Conservation (phyloP, 352 stramenopile species). For the Phytopythium oedochilum region DNA sequence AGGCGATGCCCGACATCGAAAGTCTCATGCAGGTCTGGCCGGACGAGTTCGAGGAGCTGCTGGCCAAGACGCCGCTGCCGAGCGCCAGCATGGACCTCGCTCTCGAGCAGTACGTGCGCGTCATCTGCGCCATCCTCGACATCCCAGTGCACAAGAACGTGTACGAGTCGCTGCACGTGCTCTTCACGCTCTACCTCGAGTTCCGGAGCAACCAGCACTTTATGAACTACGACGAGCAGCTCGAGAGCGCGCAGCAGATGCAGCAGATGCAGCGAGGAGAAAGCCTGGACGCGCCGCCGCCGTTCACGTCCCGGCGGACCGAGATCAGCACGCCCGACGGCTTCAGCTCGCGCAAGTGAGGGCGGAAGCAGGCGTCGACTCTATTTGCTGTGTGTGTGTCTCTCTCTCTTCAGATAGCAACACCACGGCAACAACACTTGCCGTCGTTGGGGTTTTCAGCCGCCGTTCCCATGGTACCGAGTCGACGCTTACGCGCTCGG, state of each 20-base stretch:
- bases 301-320: conserved; percentile 32
- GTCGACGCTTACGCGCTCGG: neutral
- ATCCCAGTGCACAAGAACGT: conserved; percentile 95
- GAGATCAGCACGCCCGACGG: conserved; percentile 25
- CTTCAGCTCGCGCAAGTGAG: conserved; percentile 37
- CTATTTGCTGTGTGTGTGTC: conserved; percentile 11
- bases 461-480: neutral
- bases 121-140: conserved; percentile 92
- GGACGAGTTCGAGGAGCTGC: conserved; percentile 81
- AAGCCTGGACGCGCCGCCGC: conserved; percentile 16
- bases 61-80: conserved; percentile 68
- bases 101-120: conserved; percentile 91
- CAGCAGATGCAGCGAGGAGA: neutral
- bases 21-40: conserved; percentile 92
- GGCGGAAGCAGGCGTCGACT: neutral
- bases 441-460: too few species aligned
- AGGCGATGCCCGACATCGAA: conserved; percentile 94
- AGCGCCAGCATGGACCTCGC: conserved; percentile 87
- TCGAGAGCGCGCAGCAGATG: conserved; percentile 13
- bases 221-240: conserved; percentile 76
- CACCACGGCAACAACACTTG: neutral
- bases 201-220: conserved; percentile 94
- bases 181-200: conserved; percentile 93
- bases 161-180: conserved; percentile 92
- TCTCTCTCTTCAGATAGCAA: conserved; percentile 7